phyloP scores from a whole-genome alignment of 805 yeast genomes.

The Suhomyces prunicola region DNA sequence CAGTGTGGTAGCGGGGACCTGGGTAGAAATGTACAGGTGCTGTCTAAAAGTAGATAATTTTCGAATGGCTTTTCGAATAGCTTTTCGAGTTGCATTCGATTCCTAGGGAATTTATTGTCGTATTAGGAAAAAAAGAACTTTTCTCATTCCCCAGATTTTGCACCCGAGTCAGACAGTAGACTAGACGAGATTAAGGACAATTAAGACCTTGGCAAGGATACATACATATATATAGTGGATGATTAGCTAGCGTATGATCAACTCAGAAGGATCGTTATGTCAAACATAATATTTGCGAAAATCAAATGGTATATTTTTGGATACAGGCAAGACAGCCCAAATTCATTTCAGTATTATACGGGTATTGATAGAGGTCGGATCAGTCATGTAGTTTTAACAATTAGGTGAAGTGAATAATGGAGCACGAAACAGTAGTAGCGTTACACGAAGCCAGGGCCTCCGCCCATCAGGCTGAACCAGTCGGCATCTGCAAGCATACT shows the following conservation, averaged over 20 bases:
- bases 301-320: not conserved
- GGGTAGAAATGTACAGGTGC: not conserved
- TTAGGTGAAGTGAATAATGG: not conserved
- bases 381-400: not conserved
- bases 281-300: not conserved
- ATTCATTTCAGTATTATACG: not conserved
- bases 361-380: not conserved
- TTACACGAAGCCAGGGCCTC: slow-evolving; percentile 29
- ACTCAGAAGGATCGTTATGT: not conserved
- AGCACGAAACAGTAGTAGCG: not conserved
- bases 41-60: too few species aligned
- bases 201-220: not conserved
- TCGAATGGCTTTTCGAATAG: not conserved
- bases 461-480: slow-evolving; percentile 33
- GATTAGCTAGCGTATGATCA: not conserved
- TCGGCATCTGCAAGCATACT: slow-evolving; percentile 15
- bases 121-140: not conserved
- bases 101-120: not conserved
- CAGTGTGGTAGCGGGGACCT: not conserved
- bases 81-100: not conserved
- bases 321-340: not conserved
- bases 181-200: not conserved
- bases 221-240: not conserved
- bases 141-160: not conserved
- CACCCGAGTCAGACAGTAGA: not conserved